phyloP scores from a whole-genome alignment of 225 moss, liverwort and hornwort species.

The Lunularia cruciata region DNA sequence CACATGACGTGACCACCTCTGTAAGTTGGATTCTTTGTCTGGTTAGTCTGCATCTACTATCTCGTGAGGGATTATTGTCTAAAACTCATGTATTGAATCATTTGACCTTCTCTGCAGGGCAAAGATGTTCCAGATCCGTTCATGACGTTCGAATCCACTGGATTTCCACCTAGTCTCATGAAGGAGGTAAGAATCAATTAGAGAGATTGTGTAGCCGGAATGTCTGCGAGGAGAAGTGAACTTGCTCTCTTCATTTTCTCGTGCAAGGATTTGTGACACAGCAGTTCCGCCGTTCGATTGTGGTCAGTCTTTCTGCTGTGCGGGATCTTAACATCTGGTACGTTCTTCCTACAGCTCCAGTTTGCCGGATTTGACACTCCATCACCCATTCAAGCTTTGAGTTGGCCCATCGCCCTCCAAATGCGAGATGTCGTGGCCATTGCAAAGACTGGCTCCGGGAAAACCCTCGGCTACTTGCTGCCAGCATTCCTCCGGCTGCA shows the following conservation, averaged over 20 bases:
- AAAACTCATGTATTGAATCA: not conserved
- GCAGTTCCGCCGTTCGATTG: not conserved
- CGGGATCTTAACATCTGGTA: not conserved
- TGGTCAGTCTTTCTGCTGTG: not conserved
- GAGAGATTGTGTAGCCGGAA: not conserved
- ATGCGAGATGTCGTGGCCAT: conserved; percentile 45
- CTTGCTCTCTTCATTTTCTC: no score
- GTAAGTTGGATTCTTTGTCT: no score
- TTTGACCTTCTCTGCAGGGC: conserved; percentile 27
- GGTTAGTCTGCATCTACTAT: no score
- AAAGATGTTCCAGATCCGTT: conserved; percentile 44
- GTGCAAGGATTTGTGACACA: no score
- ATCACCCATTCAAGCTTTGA: conserved; percentile 46
- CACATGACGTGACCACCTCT: conserved; percentile 41
- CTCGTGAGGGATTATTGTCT: no score
- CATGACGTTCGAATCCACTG: conserved; percentile 46
- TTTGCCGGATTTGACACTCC: conserved; percentile 42
- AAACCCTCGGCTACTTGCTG: conserved; percentile 45
- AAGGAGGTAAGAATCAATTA: conserved; percentile 31
- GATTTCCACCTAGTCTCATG: conserved; percentile 38
- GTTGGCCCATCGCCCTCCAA: conserved; percentile 45
- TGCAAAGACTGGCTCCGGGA: conserved; percentile 49
- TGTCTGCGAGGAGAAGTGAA: not conserved
- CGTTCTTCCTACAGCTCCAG: conserved; percentile 19
- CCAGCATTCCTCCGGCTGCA: conserved; percentile 44